A percentile compares a stretch with the other conserved stretches of the same genome.
Conservation (phyloP, 208 protist genomes). For the Trypanosomatidae sp. region DNA sequence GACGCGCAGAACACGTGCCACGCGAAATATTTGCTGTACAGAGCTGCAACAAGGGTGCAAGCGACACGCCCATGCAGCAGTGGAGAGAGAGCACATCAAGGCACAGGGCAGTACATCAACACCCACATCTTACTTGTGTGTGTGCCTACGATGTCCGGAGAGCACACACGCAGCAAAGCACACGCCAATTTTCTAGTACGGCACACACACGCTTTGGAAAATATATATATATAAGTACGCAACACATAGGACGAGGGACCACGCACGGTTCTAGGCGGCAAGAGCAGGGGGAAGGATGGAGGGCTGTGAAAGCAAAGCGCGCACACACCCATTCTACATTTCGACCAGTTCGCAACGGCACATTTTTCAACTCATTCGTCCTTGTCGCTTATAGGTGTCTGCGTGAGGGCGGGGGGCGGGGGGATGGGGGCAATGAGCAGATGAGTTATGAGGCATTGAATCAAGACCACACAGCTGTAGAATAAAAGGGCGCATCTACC, state of each 20-base stretch:
- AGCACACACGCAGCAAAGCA: background rate
- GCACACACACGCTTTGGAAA: background rate
- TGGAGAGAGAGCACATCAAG: background rate
- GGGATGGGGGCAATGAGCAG: background rate
- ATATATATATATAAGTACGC: background rate
- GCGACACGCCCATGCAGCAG: background rate
- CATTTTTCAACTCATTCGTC: background rate
- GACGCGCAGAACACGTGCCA: background rate
- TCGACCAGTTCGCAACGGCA: background rate
- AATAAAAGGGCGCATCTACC: background rate
- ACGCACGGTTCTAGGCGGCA: background rate
- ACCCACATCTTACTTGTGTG: background rate
- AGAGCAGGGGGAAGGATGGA: background rate
- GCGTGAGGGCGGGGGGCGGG: background rate
- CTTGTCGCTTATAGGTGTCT: background rate
- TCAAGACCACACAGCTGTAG: background rate
- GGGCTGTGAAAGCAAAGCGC: background rate
- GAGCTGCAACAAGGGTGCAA: background rate
- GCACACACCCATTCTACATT: background rate
- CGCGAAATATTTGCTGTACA: background rate
- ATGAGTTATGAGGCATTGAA: background rate
- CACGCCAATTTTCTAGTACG: background rate
- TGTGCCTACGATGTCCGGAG: background rate
- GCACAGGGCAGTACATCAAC: background rate
- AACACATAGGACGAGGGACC: background rate